Base-by-base conservation (phyloP, 176 grass and related monocot genomes). In the Aegilops umbellulata region DNA sequence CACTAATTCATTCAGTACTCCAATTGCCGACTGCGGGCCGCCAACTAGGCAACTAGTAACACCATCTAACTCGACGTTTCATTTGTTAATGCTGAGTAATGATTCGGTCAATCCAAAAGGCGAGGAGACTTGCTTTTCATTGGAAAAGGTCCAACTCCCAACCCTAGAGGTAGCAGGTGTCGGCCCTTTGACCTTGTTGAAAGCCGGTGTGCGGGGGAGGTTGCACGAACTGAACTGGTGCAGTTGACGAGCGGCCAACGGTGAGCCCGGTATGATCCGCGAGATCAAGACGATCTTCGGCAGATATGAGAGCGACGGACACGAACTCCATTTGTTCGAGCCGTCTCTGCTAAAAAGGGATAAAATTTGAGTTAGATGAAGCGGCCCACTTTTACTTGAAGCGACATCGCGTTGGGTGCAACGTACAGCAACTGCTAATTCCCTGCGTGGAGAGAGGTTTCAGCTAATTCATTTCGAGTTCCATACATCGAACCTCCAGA, bases 271-370 rank as follows among this genome's bases (percentile, higher is more conserved):
- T 80, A 65, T 19, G 85, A 87, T 87, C 34, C n/a, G 84, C 22
- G 11, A 39, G 88, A 49, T 62, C 7, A 14, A 9, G 12, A 24
- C 11, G 60, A 83, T 87, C n/a, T 53, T 24, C 3, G 22, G 47
- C 80, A 36, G 76, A 91, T 84, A 76, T 51, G 85, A 84, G 23
- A 76, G 60, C 35, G 84, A 87, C 22, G 74, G 79, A 22, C 84
- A 90, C 74, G 20, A 74, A 58, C 44, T 32, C 41, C 8, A 69
- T 35, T 10, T 3, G 30, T 2, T 1, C 41, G 53, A 78, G 49
- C 16, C 64, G 12, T 2, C 29, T 51, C 17, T 34, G 53, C 53
- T 60, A 6, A 3, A 23, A 1, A 2, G 34, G 41, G 29, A 10
- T 34, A 30, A 62, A 73, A 19, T 1, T 57, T 57, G 51, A 8